phyloP scores from a whole-genome alignment of 148 eudicot species.

The Fagopyrum homotropicum region DNA sequence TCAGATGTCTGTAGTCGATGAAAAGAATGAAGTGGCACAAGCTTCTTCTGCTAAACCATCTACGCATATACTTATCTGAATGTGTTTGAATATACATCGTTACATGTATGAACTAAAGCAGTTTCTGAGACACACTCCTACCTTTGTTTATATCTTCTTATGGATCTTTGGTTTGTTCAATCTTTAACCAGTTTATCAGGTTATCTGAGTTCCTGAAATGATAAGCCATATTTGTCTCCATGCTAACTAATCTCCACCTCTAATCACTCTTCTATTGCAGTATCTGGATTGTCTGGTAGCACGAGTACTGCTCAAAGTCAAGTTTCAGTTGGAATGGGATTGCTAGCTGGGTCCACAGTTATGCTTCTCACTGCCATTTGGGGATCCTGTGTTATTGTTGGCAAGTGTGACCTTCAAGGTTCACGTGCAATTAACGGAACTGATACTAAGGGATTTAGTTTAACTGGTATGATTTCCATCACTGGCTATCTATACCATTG shows the following conservation, averaged over 20 bases:
- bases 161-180: not conserved
- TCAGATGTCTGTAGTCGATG: not conserved
- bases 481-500: not conserved
- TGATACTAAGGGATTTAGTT: constrained; percentile 57
- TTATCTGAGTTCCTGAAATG: no score
- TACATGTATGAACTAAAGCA: not conserved
- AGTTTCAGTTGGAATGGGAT: constrained; percentile 95
- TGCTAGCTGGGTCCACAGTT: constrained; percentile 90
- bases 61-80: not conserved
- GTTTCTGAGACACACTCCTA: not conserved
- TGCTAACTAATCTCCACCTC: not conserved
- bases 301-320: constrained; percentile 68
- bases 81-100: not conserved
- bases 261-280: constrained; percentile 25
- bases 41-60: not conserved
- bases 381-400: constrained; percentile 79
- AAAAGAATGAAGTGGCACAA: not conserved
- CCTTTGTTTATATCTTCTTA: not conserved
- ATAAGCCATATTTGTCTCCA: not conserved
- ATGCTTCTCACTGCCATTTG: constrained; percentile 86
- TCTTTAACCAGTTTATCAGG: no score
- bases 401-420: constrained; percentile 68
- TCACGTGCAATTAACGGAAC: constrained; percentile 40
- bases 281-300: constrained; percentile 88
- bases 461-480: constrained; percentile 34